Base-by-base conservation (phyloP, 495 filamentous ascomycete genomes). In the Parathielavia appendiculata region DNA sequence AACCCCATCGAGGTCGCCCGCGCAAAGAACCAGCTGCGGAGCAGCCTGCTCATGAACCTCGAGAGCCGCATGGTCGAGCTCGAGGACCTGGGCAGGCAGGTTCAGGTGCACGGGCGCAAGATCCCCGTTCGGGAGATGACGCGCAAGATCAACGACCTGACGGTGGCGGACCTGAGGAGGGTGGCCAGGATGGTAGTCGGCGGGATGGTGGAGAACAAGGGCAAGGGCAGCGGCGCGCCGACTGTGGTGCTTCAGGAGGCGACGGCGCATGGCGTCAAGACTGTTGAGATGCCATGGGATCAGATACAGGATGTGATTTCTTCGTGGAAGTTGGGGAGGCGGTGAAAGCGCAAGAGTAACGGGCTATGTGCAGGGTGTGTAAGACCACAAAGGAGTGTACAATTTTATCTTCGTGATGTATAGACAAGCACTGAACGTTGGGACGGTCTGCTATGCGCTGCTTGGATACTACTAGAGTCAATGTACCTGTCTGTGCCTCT, bases 1-100 rank as follows among this genome's bases (percentile, higher is more conserved):
- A 80, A 86, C 62, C 69, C 80, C 2, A 81, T 76, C 44, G 93
- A 97, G 74, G 93, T 99, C 23, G 85, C 86, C 68, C 84, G 93
- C n/a, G 93, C 93, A 12, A 99, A 99, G 82, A 99, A 99, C 68
- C 95, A 97, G 76, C 84, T 99, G 36, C 81, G 90, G 38, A 91
- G 86, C 13, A 88, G 86, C 41, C 76, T 99, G 23, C 81, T 99
- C 40, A 97, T 99, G 95, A 99, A 99, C 74, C 81, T 99, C 0
- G 93, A 99, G 76, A 89, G 84, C 58, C 83, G 95, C 43, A 97
- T 97, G 93, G 90, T 97, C 13, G 95, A 97, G 73, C 76, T 99
- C n/a, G 93, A 99, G 76, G 93, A 99, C 73, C 79, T 99, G 7
- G 93, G 95, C 39, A 79, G 93, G 58, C 93, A 97, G 73, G 90